Evolutionary conservation across 169 alveolate species (phyloP).

Genomic region (Plasmodium coatneyi): DNA sequence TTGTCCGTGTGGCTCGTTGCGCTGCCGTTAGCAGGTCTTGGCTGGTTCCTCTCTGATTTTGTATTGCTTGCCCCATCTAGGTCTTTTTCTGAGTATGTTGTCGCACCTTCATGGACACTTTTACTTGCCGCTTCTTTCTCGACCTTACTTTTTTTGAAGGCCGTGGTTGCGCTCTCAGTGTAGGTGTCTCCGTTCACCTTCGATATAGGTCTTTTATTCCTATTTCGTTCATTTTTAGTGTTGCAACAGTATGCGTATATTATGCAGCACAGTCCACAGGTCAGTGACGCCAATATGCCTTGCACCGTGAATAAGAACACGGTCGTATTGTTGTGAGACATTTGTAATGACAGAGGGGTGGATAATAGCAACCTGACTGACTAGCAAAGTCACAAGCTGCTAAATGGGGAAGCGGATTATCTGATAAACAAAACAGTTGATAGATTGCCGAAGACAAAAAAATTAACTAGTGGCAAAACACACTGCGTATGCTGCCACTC

Average conservation of each 20-base stretch:
- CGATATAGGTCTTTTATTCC: conserved; percentile 58
- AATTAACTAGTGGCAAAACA: not conserved
- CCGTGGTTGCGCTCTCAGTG: not conserved
- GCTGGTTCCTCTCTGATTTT: not conserved
- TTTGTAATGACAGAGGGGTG: not conserved
- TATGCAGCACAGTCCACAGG: conserved; percentile 68
- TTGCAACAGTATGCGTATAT: conserved; percentile 61
- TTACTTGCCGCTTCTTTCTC: conserved; percentile 1
- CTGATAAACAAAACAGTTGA: not conserved
- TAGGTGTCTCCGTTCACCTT: not conserved
- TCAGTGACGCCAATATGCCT: conserved; percentile 57
- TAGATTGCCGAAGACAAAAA: not conserved
- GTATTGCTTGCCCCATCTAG: not conserved
- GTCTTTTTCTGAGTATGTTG: not conserved
- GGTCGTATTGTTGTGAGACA: conserved; percentile 40
- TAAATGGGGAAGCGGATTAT: not conserved
- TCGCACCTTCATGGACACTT: not conserved
- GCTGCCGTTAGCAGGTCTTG: not conserved
- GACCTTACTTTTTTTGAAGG: conserved; percentile 28
- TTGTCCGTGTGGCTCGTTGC: not conserved
- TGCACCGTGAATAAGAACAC: conserved; percentile 56
- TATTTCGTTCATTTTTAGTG: conserved; percentile 4
- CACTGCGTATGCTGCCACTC: not conserved
- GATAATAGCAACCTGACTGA: not conserved
- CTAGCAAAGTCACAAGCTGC: not conserved